Evolutionary conservation across 1,284 basidiomycete species (phyloP).

Genomic region (Tilletia caries): DNA sequence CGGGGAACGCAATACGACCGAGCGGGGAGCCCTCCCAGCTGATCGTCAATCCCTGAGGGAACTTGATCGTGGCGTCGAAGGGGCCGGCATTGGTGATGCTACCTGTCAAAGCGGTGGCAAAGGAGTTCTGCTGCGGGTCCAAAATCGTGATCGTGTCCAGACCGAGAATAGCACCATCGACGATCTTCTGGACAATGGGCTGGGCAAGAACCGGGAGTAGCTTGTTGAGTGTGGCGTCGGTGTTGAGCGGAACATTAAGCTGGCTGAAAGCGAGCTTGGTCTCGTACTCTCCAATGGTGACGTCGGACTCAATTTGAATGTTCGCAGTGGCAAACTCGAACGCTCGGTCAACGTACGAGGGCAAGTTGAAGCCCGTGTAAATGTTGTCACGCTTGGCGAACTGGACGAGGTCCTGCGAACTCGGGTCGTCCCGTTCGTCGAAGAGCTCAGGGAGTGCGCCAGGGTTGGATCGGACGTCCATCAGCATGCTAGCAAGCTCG

Average conservation of each 20-base stretch:
- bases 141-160: slow-evolving; percentile 40
- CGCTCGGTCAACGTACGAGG: slow-evolving; percentile 65
- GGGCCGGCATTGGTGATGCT: slow-evolving; percentile 72
- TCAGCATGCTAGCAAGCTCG: slow-evolving; percentile 33
- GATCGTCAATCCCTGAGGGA: slow-evolving; percentile 66
- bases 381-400: slow-evolving; percentile 55
- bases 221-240: slow-evolving; percentile 65
- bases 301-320: slow-evolving; percentile 62
- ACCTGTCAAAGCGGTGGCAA: slow-evolving; percentile 65
- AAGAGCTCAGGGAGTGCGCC: slow-evolving; percentile 47
- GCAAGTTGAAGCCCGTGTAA: slow-evolving; percentile 66
- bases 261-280: slow-evolving; percentile 68
- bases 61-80: slow-evolving; percentile 70
- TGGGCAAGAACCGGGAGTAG: slow-evolving; percentile 70
- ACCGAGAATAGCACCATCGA: slow-evolving; percentile 62
- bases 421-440: slow-evolving; percentile 27
- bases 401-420: slow-evolving; percentile 17
- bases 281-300: slow-evolving; percentile 67
- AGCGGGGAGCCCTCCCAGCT: slow-evolving; percentile 65
- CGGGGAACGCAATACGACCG: slow-evolving; percentile 66
- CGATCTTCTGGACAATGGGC: slow-evolving; percentile 76
- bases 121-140: slow-evolving; percentile 59
- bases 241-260: slow-evolving; percentile 61
- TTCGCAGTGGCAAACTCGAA: slow-evolving; percentile 67
- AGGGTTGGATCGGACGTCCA: slow-evolving; percentile 48